Conservation (phyloP, 148 eudicot species). For the Cornus kousa region DNA sequence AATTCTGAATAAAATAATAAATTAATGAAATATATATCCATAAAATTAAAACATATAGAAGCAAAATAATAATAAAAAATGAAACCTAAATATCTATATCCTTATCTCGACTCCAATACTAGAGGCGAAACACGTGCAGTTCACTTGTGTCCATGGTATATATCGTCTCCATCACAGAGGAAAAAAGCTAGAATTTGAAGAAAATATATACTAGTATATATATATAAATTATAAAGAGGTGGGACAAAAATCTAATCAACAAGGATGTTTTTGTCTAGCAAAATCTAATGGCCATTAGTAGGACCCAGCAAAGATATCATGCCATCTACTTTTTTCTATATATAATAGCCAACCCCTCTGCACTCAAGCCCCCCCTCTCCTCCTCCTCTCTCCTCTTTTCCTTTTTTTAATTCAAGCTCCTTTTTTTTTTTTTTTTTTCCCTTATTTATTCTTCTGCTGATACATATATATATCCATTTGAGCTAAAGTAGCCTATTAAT, state of each 20-base stretch:
- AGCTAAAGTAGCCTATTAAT: background rate
- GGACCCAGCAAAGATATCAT: conserved; percentile 34
- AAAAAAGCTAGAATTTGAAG: too few relatives aligned
- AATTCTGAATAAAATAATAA: too few relatives aligned
- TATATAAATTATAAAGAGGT: background rate
- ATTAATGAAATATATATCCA: too few relatives aligned
- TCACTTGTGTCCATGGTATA: too few relatives aligned
- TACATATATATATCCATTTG: too few relatives aligned
- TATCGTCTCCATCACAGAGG: too few relatives aligned
- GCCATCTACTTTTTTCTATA: conserved; percentile 17
- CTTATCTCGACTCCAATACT: too few relatives aligned
- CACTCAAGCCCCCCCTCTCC: conserved; percentile 6
- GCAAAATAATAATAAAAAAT: too few relatives aligned
- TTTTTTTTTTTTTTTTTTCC: background rate
- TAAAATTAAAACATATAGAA: too few relatives aligned
- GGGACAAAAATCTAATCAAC: conserved; percentile 14
- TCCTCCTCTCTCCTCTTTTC: background rate
- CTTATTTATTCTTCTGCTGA: background rate
- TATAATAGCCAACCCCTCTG: conserved; percentile 14
- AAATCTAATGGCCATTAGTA: conserved; percentile 21
- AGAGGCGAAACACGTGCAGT: too few relatives aligned
- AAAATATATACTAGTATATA: too few relatives aligned
- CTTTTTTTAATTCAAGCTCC: background rate
- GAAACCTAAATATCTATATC: too few relatives aligned
- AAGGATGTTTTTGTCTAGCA: conserved; percentile 12